phyloP scores from a whole-genome alignment of 345 rosid genomes.

The Bruguiera gymnorhiza region DNA sequence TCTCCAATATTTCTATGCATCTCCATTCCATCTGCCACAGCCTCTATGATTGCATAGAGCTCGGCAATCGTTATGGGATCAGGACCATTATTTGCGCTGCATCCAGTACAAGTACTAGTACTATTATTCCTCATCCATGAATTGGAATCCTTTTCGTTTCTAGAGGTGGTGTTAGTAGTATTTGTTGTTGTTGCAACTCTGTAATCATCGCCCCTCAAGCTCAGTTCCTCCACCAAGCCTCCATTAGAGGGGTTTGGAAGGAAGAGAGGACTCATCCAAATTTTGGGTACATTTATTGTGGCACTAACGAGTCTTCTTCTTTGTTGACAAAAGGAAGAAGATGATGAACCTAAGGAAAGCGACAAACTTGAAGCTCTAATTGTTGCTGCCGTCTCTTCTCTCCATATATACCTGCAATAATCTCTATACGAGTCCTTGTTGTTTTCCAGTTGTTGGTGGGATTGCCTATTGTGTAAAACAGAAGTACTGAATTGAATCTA shows the following conservation, averaged over 20 bases:
- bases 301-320: conserved; percentile 7
- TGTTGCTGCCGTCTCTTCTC: conserved; percentile 18
- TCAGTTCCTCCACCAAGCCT: conserved; percentile 18
- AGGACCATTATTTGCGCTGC: conserved; percentile 1
- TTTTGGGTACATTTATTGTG: conserved; percentile 15
- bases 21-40: conserved; percentile 47
- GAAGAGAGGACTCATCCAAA: conserved; percentile 7
- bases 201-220: conserved; percentile 1
- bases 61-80: conserved; percentile 28
- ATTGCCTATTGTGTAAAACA: neutral
- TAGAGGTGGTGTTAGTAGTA: neutral
- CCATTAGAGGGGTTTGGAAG: conserved; percentile 22
- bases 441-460: neutral
- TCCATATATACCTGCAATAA: too few species aligned
- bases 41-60: conserved; percentile 41
- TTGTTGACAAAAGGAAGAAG: neutral
- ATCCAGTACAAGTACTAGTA: neutral
- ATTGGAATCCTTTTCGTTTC: conserved; percentile 7
- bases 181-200: neutral
- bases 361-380: conserved; percentile 22
- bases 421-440: neutral
- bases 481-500: neutral
- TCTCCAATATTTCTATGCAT: conserved; percentile 51
- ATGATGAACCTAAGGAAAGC: conserved; percentile 4
- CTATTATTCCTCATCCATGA: neutral